phyloP scores from a whole-genome alignment of 2,329 filamentous ascomycete genomes.

The Xylaria sp. region DNA sequence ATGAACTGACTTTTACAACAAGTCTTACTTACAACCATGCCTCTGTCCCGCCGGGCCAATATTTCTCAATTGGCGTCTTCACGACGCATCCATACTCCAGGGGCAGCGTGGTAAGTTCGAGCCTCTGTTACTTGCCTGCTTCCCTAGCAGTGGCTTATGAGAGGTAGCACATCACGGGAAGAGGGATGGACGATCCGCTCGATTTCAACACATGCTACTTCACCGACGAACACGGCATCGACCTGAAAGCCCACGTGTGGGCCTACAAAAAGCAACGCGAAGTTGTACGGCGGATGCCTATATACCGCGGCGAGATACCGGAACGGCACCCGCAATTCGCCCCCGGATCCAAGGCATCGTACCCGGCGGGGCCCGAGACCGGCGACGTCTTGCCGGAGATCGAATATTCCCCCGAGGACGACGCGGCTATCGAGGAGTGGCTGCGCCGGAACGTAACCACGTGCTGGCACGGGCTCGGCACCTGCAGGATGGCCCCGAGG shows the following conservation, averaged over 20 bases:
- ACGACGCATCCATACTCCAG: conserved; percentile 63
- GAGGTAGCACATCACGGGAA: conserved; percentile 61
- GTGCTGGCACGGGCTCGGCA: no score
- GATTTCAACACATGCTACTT: conserved; percentile 62
- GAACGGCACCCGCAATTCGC: conserved; percentile 50
- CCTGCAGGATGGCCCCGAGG: no score
- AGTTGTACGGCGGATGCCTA: conserved; percentile 56
- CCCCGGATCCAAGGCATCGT: no score
- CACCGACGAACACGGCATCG: conserved; percentile 51
- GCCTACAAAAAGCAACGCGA: conserved; percentile 66
- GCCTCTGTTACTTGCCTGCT: no score
- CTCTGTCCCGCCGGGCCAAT: conserved; percentile 46
- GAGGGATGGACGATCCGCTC: conserved; percentile 42
- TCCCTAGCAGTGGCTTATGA: no score
- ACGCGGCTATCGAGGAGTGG: no score
- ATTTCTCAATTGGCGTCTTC: conserved; percentile 56
- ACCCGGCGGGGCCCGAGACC: no score
- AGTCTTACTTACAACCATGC: conserved; percentile 48
- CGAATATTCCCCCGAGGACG: no score
- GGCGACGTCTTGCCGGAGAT: no score
- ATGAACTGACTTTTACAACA: neutral
- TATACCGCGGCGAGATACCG: conserved; percentile 50
- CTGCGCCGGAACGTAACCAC: no score
- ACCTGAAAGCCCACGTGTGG: conserved; percentile 61
- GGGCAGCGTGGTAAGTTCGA: conserved; percentile 61